phyloP scores from a whole-genome alignment of 225 moss, liverwort and hornwort species.

The Pseudisothecium myosuroides region DNA sequence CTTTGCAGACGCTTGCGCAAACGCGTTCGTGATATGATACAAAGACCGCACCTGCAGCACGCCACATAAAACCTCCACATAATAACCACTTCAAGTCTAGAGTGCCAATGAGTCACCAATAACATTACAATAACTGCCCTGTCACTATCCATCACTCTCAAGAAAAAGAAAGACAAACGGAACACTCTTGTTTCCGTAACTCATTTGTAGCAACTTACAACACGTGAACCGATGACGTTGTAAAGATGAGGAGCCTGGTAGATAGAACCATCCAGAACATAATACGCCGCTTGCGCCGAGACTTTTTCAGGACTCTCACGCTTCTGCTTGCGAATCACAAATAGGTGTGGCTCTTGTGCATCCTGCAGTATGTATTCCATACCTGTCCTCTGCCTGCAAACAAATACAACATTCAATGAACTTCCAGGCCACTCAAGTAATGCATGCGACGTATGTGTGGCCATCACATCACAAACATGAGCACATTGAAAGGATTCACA shows the following conservation, averaged over 20 bases:
- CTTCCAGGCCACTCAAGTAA: not conserved
- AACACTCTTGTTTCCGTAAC: not conserved
- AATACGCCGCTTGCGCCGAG: conserved; percentile 66
- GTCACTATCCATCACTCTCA: conserved; percentile 4
- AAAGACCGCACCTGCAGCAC: conserved; percentile 68
- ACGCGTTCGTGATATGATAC: conserved; percentile 84
- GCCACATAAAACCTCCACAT: not conserved
- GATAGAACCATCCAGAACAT: conserved; percentile 94
- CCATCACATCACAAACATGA: not conserved
- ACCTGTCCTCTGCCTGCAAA: conserved; percentile 63
- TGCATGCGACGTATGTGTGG: not conserved
- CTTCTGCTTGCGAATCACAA: conserved; percentile 92
- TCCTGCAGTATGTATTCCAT: conserved; percentile 88
- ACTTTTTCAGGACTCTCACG: conserved; percentile 87
- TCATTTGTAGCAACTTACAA: conserved; percentile 37
- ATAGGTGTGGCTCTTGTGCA: conserved; percentile 91
- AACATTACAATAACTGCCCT: not conserved
- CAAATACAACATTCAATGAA: not conserved
- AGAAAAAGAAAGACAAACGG: not conserved
- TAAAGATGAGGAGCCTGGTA: conserved; percentile 97
- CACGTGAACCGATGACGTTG: conserved; percentile 89
- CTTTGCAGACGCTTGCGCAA: conserved; percentile 69
- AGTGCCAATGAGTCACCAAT: not conserved
- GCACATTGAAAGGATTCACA: not conserved
- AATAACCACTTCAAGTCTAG: not conserved